phyloP scores from a whole-genome alignment of 2,329 filamentous ascomycete species.

The Cordyceps fumosorosea region DNA sequence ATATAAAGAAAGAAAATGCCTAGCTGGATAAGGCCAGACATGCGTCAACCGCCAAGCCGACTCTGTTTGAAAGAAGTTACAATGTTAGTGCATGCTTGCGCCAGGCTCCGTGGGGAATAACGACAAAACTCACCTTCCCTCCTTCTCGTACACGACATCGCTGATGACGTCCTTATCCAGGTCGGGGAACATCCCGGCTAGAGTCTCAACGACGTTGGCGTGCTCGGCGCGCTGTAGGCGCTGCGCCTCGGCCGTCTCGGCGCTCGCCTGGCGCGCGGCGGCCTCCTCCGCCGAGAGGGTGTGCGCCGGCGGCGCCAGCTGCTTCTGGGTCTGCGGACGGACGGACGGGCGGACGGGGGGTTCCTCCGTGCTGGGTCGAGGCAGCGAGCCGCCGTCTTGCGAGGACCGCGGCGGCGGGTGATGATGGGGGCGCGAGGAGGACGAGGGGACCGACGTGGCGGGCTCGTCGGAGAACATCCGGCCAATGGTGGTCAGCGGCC shows the following conservation, averaged over 20 bases:
- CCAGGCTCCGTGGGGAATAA: neutral
- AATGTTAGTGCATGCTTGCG: neutral
- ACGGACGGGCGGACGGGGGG: slow-evolving; percentile 20
- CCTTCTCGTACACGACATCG: slow-evolving; percentile 92
- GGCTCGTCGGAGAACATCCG: slow-evolving; percentile 78
- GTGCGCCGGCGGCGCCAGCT: slow-evolving; percentile 21
- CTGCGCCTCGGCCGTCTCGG: slow-evolving; percentile 81
- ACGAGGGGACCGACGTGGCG: slow-evolving; percentile 25
- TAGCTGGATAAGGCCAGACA: slow-evolving; percentile 63
- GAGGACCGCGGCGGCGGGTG: slow-evolving; percentile 27
- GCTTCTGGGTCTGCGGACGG: slow-evolving; percentile 15
- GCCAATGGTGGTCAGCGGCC: slow-evolving; percentile 83
- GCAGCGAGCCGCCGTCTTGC: slow-evolving; percentile 4
- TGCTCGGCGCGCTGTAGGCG: slow-evolving; percentile 80
- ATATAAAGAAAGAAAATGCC: neutral
- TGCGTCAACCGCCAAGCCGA: slow-evolving; percentile 78
- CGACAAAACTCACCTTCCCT: slow-evolving; percentile 67
- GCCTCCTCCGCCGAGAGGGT: slow-evolving; percentile 73
- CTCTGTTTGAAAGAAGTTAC: slow-evolving; percentile 42
- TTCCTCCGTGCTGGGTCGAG: slow-evolving; percentile 25
- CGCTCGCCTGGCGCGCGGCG: slow-evolving; percentile 82
- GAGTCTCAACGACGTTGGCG: slow-evolving; percentile 82
- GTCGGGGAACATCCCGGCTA: slow-evolving; percentile 95
- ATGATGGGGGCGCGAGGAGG: slow-evolving; percentile 18
- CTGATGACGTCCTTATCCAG: slow-evolving; percentile 91